Conservation (phyloP, 2,329 filamentous ascomycete species). For the Apiospora koreana region DNA sequence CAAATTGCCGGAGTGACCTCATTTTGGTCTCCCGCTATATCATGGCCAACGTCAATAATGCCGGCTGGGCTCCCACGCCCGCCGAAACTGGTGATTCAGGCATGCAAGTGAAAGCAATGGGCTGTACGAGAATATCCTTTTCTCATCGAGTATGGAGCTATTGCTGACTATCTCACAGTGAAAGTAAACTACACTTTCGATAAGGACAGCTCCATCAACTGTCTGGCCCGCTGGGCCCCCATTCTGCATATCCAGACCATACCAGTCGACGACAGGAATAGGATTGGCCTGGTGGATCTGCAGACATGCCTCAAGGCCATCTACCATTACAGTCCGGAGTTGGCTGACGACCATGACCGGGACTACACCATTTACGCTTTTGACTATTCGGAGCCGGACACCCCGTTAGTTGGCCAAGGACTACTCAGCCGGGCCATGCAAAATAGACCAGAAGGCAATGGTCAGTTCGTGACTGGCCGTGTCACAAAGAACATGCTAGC, state of each 20-base stretch:
- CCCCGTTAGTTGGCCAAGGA: slow-evolving; percentile 90
- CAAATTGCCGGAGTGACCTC: neutral
- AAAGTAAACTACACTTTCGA: slow-evolving; percentile 98
- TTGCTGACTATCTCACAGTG: slow-evolving; percentile 54
- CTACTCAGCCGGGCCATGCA: slow-evolving; percentile 68
- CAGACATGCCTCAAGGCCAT: slow-evolving; percentile 86
- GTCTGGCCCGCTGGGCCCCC: slow-evolving; percentile 82
- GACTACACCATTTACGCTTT: slow-evolving; percentile 98
- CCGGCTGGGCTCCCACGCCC: slow-evolving; percentile 25
- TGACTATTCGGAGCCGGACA: slow-evolving; percentile 94
- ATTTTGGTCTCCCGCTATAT: neutral
- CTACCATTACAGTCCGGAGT: slow-evolving; percentile 76
- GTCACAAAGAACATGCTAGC: slow-evolving; percentile 85
- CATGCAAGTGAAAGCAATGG: slow-evolving; percentile 64
- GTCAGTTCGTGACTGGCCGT: slow-evolving; percentile 81
- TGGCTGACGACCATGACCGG: slow-evolving; percentile 68
- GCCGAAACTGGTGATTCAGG: slow-evolving; percentile 45
- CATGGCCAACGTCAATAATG: slow-evolving; percentile 21
- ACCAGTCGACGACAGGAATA: slow-evolving; percentile 75
- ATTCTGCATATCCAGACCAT: slow-evolving; percentile 79
- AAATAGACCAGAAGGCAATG: neutral
- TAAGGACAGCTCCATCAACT: slow-evolving; percentile 82
- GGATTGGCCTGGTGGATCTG: slow-evolving; percentile 87
- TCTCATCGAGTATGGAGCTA: neutral
- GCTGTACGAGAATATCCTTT: slow-evolving; percentile 54